Evolutionary conservation across 345 rosid genomes (phyloP), one percentile per base, ranked within the genome.

Genomic region (Gossypium rotundifolium): DNA sequence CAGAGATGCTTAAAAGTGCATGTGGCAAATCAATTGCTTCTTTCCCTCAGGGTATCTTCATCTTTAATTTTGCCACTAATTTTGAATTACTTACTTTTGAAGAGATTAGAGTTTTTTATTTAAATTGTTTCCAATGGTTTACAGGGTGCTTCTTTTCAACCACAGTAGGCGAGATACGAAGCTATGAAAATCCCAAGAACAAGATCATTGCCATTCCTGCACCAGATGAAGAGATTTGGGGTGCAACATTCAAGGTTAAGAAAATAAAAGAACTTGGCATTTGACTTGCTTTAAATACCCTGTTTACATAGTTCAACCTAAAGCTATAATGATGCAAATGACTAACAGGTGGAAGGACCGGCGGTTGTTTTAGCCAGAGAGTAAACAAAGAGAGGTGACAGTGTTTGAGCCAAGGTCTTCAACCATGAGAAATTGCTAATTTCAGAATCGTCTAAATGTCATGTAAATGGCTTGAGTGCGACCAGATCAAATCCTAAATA

Each of bases 11-110:
- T 54, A 92, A 89, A 80, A 92, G 91, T 60, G 85, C 97, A 14
- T 94, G 98, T 84, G 98, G 98, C 85, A 94, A 92, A 87, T 92
- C 98, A 17, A 96, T 94, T 71, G 97, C 97, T 71, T 89, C 96
- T 25, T 94, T 94, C 84, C 98, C 98, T 74, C 90, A 87, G 89
- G 98, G 98, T 89, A 72, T n/a, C 80, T 76, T 59, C 51, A 2
- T 16, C 20, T 18, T 4, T 5, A 33, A 33, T 11, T 14, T 2
- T 20, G 29, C 27, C 45, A 63, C 44, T 63, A 57, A 57, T 44
- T 44, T 65, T 65, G 68, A 38, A 42, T n/a, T 9, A 38, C 1
- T 20, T 27, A 12, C 2, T 0, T 55, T 1, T 29, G 49, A 16
- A 49, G 27, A 5, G 11, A 45, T 51, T 38, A 42, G 20, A 14